These are phyloP conservation scores for Aristolochia californica DNA, from an alignment of 164 flowering plant species.

Conservation along the genomic window DNA sequence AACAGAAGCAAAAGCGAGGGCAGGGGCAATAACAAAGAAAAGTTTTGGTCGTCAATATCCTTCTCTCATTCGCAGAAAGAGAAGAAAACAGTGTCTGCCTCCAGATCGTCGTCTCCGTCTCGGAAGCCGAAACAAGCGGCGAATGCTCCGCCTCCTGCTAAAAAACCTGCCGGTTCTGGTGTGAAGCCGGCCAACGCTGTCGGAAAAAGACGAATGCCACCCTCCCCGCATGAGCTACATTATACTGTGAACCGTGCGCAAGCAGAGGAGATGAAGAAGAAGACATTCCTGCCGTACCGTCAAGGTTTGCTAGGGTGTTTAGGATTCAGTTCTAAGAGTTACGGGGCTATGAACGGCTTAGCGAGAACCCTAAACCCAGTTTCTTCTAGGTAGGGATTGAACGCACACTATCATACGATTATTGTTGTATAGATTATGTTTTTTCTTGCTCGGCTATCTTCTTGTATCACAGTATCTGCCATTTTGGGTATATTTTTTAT, in stretches of 20 bases:
- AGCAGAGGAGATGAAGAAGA: constrained; percentile 58
- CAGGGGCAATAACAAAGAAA: constrained; percentile 24
- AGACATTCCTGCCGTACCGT: constrained; percentile 46
- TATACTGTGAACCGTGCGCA: constrained; percentile 49
- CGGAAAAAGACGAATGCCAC: constrained; percentile 26
- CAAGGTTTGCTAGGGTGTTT: constrained; percentile 42
- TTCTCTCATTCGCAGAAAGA: constrained; percentile 16
- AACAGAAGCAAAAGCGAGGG: constrained; percentile 50
- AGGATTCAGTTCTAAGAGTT: constrained; percentile 35
- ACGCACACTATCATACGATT: too few relatives aligned
- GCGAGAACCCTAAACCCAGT: constrained; percentile 26
- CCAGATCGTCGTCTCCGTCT: not conserved
- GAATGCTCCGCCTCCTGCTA: constrained; percentile 9
- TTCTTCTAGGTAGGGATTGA: constrained; percentile 20
- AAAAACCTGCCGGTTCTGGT: not conserved
- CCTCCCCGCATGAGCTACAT: constrained; percentile 41
- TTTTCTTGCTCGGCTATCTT: not conserved
- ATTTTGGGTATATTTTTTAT: too few relatives aligned
- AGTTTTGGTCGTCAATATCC: constrained; percentile 24
- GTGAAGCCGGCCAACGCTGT: constrained; percentile 19
- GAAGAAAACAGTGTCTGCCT: constrained; percentile 5
- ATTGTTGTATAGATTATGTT: not conserved
- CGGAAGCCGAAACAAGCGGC: constrained; percentile 3
- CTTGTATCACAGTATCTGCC: not conserved
- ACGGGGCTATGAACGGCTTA: constrained; percentile 26